Evolutionary conservation across 2,329 filamentous ascomycete species (phyloP).

Genomic region (Fusarium neocosmosporiellum): DNA sequence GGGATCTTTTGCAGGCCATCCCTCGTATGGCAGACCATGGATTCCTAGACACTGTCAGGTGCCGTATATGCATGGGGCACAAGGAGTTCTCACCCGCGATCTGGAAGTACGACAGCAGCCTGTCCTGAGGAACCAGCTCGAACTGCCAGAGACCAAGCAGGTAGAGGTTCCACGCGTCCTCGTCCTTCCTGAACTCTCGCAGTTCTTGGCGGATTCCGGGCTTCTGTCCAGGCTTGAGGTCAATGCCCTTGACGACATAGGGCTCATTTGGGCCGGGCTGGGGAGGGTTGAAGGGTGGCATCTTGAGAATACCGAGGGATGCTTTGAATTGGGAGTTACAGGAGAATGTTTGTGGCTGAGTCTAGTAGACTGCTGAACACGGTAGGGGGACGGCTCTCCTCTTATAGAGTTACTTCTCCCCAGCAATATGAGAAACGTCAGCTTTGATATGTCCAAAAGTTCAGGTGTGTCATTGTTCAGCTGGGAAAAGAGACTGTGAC

Average conservation of each 20-base stretch:
- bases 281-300: background rate
- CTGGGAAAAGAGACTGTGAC: background rate
- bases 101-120: background rate
- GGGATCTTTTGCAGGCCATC: background rate
- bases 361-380: background rate
- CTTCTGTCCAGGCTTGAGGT: background rate
- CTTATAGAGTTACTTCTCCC: background rate
- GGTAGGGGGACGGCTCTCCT: background rate
- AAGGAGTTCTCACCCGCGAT: background rate
- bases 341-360: background rate
- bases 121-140: background rate
- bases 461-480: background rate
- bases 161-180: background rate
- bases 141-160: background rate
- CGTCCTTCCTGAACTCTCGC: background rate
- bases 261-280: background rate
- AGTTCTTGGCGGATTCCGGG: background rate
- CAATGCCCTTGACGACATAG: background rate
- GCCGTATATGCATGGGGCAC: background rate
- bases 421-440: background rate
- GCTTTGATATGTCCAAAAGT: background rate
- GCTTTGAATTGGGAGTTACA: background rate
- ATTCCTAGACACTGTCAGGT: background rate
- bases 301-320: background rate
- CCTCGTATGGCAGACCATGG: background rate